Conservation (phyloP, 352 stramenopile species). For the Phytophthora citricola region DNA sequence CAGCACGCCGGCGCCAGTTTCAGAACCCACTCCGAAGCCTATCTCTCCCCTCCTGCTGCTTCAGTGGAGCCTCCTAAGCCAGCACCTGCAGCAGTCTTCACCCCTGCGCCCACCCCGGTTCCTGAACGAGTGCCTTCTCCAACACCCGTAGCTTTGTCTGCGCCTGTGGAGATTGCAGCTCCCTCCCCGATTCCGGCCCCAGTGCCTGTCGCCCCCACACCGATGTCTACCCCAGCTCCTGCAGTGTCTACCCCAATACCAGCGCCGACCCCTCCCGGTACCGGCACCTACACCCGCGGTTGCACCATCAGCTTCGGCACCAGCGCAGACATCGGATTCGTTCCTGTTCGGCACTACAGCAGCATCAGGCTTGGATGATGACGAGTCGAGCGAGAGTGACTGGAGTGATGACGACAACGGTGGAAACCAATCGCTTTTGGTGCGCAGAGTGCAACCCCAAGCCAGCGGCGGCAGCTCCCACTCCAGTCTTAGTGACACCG, state of each 20-base stretch:
- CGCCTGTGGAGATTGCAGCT: slow-evolving; percentile 3
- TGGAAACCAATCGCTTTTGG: slow-evolving; percentile 43
- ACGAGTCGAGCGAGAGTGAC: slow-evolving; percentile 72
- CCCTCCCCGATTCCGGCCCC: slow-evolving; percentile 5
- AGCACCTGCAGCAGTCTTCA: slow-evolving; percentile 9
- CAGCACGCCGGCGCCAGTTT: slow-evolving; percentile 11
- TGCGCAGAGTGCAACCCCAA: slow-evolving; percentile 27
- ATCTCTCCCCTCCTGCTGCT: slow-evolving; percentile 13
- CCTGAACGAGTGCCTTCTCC: slow-evolving; percentile 4
- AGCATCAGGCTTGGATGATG: slow-evolving; percentile 38
- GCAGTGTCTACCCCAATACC: neutral
- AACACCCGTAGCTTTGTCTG: slow-evolving; percentile 15
- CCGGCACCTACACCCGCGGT: slow-evolving; percentile 19
- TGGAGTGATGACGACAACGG: slow-evolving; percentile 67
- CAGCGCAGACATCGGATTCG: slow-evolving; percentile 9
- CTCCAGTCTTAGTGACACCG: slow-evolving; percentile 32
- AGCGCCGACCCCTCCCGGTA: slow-evolving; percentile 10
- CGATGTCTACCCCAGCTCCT: slow-evolving; percentile 3
- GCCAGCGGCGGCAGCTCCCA: slow-evolving; percentile 17
- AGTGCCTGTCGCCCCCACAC: neutral
- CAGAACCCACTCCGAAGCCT: slow-evolving; percentile 12
- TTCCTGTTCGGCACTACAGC: slow-evolving; percentile 47
- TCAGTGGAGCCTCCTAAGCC: slow-evolving; percentile 17
- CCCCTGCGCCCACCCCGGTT: slow-evolving; percentile 18
- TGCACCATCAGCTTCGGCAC: slow-evolving; percentile 3